Evolutionary conservation across 495 filamentous ascomycete species (phyloP).

Genomic region (Annulohypoxylon stygium): DNA sequence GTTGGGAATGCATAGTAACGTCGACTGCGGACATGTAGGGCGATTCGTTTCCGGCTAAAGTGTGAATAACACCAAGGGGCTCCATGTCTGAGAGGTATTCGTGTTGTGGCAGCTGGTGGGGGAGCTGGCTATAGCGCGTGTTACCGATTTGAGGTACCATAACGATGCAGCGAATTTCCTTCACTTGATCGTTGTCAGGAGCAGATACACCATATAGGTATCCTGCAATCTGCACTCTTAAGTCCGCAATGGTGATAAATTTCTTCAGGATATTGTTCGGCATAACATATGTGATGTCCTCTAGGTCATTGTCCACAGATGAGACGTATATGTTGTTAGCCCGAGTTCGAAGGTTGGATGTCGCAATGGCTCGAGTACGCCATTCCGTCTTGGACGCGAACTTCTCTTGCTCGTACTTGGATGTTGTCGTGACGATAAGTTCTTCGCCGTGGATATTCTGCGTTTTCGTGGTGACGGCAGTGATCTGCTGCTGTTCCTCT

Average conservation of each 20-base stretch:
- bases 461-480: constrained; percentile 97
- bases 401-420: constrained; percentile 95
- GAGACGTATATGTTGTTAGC: constrained; percentile 99
- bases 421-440: constrained; percentile 97
- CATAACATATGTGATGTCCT: constrained; percentile 95
- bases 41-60: constrained; percentile 92
- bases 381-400: constrained; percentile 99
- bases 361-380: constrained; percentile 96
- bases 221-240: constrained; percentile 94
- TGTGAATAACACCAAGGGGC: constrained; percentile 96
- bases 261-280: constrained; percentile 98
- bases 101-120: constrained; percentile 92
- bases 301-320: constrained; percentile 85
- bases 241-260: constrained; percentile 98
- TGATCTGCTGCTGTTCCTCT: constrained; percentile 95
- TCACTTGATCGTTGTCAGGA: constrained; percentile 94
- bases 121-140: constrained; percentile 89
- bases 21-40: constrained; percentile 96
- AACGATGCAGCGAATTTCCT: constrained; percentile 95
- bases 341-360: constrained; percentile 92
- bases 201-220: constrained; percentile 96
- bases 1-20: constrained; percentile 89
- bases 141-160: constrained; percentile 98
- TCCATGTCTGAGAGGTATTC: constrained; percentile 90
- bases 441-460: constrained; percentile 98